Evolutionary conservation across 768 basidiomycete species (phyloP), one percentile per base, ranked within the genome.

Genomic region (Agrocybe pediades): DNA sequence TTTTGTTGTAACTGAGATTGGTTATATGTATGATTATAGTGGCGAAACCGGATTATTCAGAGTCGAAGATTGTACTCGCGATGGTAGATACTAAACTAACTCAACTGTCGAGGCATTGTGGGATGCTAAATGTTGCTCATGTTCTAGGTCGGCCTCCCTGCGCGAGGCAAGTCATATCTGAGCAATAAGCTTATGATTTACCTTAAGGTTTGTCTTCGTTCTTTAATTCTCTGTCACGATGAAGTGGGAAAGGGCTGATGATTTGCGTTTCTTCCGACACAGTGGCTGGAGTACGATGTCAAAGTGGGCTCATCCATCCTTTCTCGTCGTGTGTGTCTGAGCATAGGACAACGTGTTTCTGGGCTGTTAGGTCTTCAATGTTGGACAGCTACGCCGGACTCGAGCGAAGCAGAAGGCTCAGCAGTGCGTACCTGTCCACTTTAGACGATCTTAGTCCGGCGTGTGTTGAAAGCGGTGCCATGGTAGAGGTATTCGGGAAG

Each of bases 281-380:
- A 98, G 95, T 99, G 97, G 97, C 81, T 99, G 41, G 97, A 99
- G 71, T 99, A 98, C 68, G 85, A 96, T 60, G 96, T 97, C 60
- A 91, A 94, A 79, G 92, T 87, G 56, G n/a, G 62, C 23, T 30
- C 21, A 21, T 53, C 24, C 6, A 21, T 27, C 21, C 13, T 46
- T 9, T 5, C 21, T 50, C 1, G 27, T 17, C 27, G 26, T 24
- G 26, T 42, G 39, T 30, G 6, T 15, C 30, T 23, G 9, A 13
- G n/a, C 24, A 36, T 13, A 3, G 41, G 19, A 11, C n/a, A 20
- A 9, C 24, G 45, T 25, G 36, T 9, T 25, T 23, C n/a, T 36
- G n/a, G n/a, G n/a, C n/a, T n/a, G n/a, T 24, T 49, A 95, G 90
- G 97, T 98, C 5, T 98, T 98, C 79, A 98, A 99, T 66, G 97